A percentile compares a stretch with the other conserved stretches of the same genome.
These are phyloP conservation scores for Geranium incanum DNA, from an alignment of 441 rosid genomes.

Conservation along the genomic window DNA sequence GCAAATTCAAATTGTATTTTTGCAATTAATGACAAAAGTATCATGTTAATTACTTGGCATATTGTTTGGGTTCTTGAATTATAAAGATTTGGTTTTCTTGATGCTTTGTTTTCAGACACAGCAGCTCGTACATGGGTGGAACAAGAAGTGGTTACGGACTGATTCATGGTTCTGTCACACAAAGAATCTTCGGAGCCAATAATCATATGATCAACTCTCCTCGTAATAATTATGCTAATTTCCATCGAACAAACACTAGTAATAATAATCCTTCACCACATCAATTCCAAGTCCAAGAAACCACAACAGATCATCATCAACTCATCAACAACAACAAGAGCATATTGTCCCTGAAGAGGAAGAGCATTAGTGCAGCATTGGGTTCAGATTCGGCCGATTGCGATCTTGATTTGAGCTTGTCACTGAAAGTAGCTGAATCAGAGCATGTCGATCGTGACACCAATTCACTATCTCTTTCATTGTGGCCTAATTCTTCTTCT, in stretches of 20 bases:
- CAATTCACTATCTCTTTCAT: constrained; percentile 53
- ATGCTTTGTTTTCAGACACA: constrained; percentile 26
- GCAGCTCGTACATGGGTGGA: constrained; percentile 26
- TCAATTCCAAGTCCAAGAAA: not conserved
- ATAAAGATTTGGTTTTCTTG: constrained; percentile 29
- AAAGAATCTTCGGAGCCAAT: constrained; percentile 30
- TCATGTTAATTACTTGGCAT: too few species aligned
- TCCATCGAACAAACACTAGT: too few species aligned
- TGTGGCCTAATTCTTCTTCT: constrained; percentile 40
- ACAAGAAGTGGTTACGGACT: constrained; percentile 27
- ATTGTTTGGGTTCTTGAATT: not conserved
- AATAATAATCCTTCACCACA: too few species aligned
- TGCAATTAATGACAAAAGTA: too few species aligned
- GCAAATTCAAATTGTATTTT: too few species aligned
- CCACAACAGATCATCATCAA: not conserved
- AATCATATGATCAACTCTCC: constrained; percentile 3
- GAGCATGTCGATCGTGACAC: constrained; percentile 5
- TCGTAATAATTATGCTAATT: too few species aligned
- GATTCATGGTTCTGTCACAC: constrained; percentile 26
- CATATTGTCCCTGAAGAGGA: constrained; percentile 28
- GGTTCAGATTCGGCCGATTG: constrained; percentile 20
- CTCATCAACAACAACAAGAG: not conserved
- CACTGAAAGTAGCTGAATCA: constrained; percentile 39
- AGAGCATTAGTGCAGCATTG: constrained; percentile 8
- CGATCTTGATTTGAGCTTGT: constrained; percentile 59